Conservation (phyloP, 371 early-diverging fungal species). For the Rhizopus microsporus region DNA sequence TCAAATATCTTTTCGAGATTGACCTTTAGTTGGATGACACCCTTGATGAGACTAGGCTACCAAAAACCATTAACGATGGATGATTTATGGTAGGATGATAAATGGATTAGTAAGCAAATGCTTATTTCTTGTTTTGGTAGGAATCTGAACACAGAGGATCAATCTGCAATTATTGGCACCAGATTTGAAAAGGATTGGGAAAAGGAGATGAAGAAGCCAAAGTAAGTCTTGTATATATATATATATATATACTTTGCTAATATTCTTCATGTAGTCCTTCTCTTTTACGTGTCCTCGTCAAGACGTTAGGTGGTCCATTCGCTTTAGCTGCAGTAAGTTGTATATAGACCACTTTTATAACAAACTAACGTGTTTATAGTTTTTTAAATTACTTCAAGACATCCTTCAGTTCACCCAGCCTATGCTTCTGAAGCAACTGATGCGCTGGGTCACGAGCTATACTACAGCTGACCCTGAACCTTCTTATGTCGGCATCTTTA, state of each 20-base stretch:
- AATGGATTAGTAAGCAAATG: not conserved
- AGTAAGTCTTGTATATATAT: slow-evolving; percentile 34
- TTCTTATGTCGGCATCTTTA: slow-evolving; percentile 63
- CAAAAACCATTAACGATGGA: slow-evolving; percentile 72
- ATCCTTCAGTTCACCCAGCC: slow-evolving; percentile 87
- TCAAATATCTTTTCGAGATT: slow-evolving; percentile 86
- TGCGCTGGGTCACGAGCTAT: slow-evolving; percentile 71
- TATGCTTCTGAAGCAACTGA: slow-evolving; percentile 70
- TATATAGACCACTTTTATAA: not conserved
- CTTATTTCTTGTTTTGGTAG: slow-evolving; percentile 34
- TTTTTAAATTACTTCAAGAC: slow-evolving; percentile 84
- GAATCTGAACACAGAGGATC: slow-evolving; percentile 65
- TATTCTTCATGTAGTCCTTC: slow-evolving; percentile 55
- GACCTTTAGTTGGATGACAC: slow-evolving; percentile 92
- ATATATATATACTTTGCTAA: not conserved
- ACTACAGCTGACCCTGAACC: slow-evolving; percentile 53
- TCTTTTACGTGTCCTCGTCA: slow-evolving; percentile 63
- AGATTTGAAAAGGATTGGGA: slow-evolving; percentile 75
- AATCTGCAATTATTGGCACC: slow-evolving; percentile 63
- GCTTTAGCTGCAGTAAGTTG: slow-evolving; percentile 59
- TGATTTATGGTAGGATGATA: slow-evolving; percentile 70
- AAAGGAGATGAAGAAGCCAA: slow-evolving; percentile 56
- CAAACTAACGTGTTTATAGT: slow-evolving; percentile 22
- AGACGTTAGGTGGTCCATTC: slow-evolving; percentile 71
- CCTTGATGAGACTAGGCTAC: slow-evolving; percentile 82